A percentile compares a stretch with the other conserved stretches of the same genome.
Conservation (phyloP, 192 early-diverging fungal species). For the Coemansia pectinata region DNA sequence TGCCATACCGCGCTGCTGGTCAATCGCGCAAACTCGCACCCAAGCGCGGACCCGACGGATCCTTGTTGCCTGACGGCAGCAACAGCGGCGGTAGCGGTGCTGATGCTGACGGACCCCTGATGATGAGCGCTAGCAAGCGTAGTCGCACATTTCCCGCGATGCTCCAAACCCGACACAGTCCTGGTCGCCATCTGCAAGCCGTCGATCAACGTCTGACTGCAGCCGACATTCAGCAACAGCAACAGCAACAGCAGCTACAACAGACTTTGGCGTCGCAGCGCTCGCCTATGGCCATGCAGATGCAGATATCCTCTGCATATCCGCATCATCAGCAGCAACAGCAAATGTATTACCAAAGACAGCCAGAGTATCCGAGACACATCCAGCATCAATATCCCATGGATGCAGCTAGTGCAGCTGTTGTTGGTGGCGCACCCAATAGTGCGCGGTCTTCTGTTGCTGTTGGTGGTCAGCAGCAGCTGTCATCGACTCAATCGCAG, state of each 20-base stretch:
- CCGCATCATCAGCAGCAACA: slow-evolving; percentile 7
- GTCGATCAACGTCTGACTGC: not conserved
- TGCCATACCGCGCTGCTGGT: slow-evolving; percentile 12
- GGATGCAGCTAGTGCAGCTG: not conserved
- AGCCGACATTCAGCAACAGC: slow-evolving; percentile 6
- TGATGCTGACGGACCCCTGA: slow-evolving; percentile 25
- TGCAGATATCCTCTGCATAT: not conserved
- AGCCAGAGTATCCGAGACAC: slow-evolving; percentile 1
- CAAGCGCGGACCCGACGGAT: slow-evolving; percentile 35
- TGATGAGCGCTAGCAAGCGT: slow-evolving; percentile 42
- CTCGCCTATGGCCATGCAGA: slow-evolving; percentile 8
- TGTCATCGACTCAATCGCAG: not conserved
- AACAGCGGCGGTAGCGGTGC: slow-evolving; percentile 8
- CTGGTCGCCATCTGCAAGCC: slow-evolving; percentile 9
- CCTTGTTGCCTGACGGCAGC: not conserved
- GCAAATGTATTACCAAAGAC: not conserved
- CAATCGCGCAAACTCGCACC: slow-evolving; percentile 46
- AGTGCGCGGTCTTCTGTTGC: not conserved
- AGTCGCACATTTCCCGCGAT: slow-evolving; percentile 46
- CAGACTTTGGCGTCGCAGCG: slow-evolving; percentile 1
- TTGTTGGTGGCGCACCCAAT: not conserved
- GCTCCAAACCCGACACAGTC: slow-evolving; percentile 23
- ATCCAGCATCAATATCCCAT: not conserved
- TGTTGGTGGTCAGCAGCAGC: not conserved
- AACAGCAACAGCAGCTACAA: slow-evolving; percentile 18